Evolutionary conservation across 129 eudicot species (phyloP), one percentile per base, ranked within the genome.

Genomic region (Escallonia rubra): DNA sequence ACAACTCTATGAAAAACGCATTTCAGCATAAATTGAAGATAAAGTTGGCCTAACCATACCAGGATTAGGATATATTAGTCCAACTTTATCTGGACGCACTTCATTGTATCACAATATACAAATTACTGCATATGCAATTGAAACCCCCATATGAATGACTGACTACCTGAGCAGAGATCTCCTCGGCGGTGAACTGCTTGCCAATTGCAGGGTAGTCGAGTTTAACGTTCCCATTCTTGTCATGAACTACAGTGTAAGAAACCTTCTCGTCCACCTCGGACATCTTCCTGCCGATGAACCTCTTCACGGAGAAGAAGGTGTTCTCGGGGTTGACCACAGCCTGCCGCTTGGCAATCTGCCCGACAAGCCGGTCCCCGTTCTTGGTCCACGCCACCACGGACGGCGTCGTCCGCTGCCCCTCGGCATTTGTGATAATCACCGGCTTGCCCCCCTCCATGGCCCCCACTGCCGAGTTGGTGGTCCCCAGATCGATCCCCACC

Each of bases 401-500:
- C 40, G 98, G 98, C 57, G 96, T 92, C 46, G 98, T 92, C 52
- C 98, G 61, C 77, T 88, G 95, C 2, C 98, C 98, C 68, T 89
- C 98, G 43, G 91, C 94, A 72, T 88, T 89, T 6, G 98, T 86
- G 9, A 92, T 95, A 13, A 92, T 92, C 4, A 87, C 81, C 8
- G 98, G 98, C 77, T 92, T 92, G 40, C 98, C 98, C 4, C 96
- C 98, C 65, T 92, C 98, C 96, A 92, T 92, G 0, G 95, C 98
- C 13, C 96, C 98, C 9, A 92, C 96, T 0, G 98, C 98, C 0
- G 98, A 92, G 53, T 92, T 92, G 10, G 98, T 92, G 0, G 98
- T 92, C 16, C 98, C 98, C 14, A 92, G 72, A 57, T 92, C 98
- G 52, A 92, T 92, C 61, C 98, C 98, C 16, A 92, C 98, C 5